Evolutionary conservation across 371 early-diverging fungal genomes (phyloP).

Genomic region (Syncephalastrum racemosum): DNA sequence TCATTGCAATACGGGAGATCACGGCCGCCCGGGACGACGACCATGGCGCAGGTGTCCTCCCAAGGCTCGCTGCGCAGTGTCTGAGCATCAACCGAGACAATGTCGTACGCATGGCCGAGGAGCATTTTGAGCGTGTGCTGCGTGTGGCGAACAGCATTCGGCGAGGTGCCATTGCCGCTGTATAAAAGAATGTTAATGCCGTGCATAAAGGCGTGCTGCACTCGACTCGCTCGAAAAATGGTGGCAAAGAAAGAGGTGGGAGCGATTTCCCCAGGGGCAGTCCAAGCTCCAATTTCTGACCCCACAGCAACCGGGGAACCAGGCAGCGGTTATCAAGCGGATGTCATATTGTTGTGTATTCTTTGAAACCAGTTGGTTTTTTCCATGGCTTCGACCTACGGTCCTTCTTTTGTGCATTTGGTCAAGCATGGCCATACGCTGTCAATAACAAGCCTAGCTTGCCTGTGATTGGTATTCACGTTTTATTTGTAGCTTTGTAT

Average conservation of each 20-base stretch:
- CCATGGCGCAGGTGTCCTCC: constrained; percentile 76
- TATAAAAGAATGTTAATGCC: constrained; percentile 87
- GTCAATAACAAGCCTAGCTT: no score
- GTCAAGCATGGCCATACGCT: no score
- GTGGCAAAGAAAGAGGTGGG: no score
- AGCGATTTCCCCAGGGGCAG: no score
- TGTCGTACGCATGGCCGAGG: constrained; percentile 81
- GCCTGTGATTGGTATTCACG: no score
- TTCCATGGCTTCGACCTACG: no score
- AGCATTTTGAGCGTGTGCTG: constrained; percentile 62
- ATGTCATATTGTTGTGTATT: neutral
- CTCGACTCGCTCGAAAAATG: no score
- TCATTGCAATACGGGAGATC: constrained; percentile 79
- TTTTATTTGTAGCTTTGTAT: no score
- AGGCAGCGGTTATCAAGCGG: neutral
- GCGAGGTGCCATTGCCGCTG: constrained; percentile 74
- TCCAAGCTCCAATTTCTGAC: no score
- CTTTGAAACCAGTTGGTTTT: no score
- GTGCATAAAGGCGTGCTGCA: neutral
- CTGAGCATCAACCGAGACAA: constrained; percentile 76
- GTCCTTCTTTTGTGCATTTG: no score
- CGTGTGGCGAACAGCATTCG: constrained; percentile 65
- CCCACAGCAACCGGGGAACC: neutral
- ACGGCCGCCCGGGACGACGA: constrained; percentile 91
- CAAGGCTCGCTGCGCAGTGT: constrained; percentile 79